Evolutionary conservation across 768 basidiomycete species (phyloP), one percentile per base, ranked within the genome.

Genomic region (Hypsizygus marmoreus): DNA sequence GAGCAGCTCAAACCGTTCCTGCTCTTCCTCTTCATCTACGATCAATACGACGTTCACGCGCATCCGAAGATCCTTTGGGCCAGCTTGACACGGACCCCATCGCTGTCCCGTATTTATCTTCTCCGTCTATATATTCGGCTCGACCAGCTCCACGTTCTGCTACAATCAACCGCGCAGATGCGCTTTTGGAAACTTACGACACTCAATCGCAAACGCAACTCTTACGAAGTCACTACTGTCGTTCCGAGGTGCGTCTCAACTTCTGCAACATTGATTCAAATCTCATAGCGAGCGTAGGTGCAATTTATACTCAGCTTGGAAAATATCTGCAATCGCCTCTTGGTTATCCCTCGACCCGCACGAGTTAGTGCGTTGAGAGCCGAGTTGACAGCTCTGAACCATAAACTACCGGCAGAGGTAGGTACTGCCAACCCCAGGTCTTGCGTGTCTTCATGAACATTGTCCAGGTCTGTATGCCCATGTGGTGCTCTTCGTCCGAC

Each of bases 311-410:
- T 94, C 37, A 79, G 83, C 13, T 77, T 99, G 37, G 95, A 98
- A 65, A 88, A 85, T 60, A 95, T 99, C 56, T 92, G 86, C 54
- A 95, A 95, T 60, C 80, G 91, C 39, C 76, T 99, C 28, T 70
- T 99, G 38, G 85, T 97, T 20, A 84, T 99, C 0, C 97, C 97
- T 11, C 88, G 88, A 59, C 93, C 89, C 34, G 97, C 97, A 10
- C 84, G 95, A 29, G 87, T 98, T 31, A 95, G 93, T 64, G 95
- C 97, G n/a, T 71, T 99, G 34, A 76, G 97, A 61, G 97, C 97
- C 24, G 97, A 98, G 63, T 68, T 99, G 56, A 99, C 97, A 4
- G 86, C 87, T 13, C 71, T 99, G 43, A 99, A 99, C 60, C 95
- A 99, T 61, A 91, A 88, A 62, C 79, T 99, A 23, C 97, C 97